Evolutionary conservation across 352 stramenopile genomes (phyloP), one percentile per base, ranked within the genome.

Genomic region (Pilasporangium apinafurcum): DNA sequence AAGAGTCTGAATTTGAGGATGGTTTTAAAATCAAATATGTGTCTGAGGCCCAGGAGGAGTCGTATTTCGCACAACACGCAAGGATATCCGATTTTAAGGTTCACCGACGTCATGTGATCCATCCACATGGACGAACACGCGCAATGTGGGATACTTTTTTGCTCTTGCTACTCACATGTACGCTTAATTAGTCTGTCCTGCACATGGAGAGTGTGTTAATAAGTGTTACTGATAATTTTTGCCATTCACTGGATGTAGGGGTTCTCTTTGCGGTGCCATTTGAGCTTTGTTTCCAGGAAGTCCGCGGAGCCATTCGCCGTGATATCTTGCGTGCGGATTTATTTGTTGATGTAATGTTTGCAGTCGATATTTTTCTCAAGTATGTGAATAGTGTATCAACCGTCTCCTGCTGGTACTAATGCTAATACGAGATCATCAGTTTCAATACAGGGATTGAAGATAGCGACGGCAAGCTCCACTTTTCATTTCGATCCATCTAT

Each of bases 381-480:
- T 88, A 34, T 20, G 14, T 44, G 6, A 5, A 4, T 26, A 12
- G 21, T 4, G 12, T 34, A 8, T 24, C 30, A 27, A 26, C 10
- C 28, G 14, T 27, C 14, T n/a, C 20, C 13, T n/a, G n/a, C 8
- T 9, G 8, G 16, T 41, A 8, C 17, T 22, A 16, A 10, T 52
- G 20, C n/a, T 27, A 29, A 0, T 37, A 6, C 32, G n/a, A 37
- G 47, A 37, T 60, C n/a, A 10, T 13, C 29, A 92, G 78, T 35
- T 92, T 92, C 40, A 82, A 77, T 38, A 92, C 79, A 4, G 79
- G 58, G 4, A 65, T 88, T 22, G 79, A 92, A 52, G 53, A 59
- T 22, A n/a, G n/a, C n/a, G 71, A 89, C n/a, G 76, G 75, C 32
- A 83, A 75, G 21, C 51, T 92, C 0, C 72, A 89, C 24, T 88